Conservation (phyloP, 2,329 filamentous ascomycete species). For the Plectosphaerella plurivora region DNA sequence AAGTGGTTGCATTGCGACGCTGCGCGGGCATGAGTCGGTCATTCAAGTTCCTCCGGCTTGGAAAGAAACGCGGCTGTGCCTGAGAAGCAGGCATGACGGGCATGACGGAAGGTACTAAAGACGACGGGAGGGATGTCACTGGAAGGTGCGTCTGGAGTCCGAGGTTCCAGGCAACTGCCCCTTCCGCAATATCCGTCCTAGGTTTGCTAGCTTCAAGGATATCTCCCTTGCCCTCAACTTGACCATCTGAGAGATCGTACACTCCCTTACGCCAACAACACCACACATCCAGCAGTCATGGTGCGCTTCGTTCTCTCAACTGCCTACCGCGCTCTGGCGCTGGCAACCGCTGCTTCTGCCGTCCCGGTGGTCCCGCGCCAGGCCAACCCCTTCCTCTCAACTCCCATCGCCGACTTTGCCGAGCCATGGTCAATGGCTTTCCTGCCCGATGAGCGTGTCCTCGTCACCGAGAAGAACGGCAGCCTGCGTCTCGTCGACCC, state of each 20-base stretch:
- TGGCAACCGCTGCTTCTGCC: constrained; percentile 20
- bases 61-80: background rate
- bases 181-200: no score
- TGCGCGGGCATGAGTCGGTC: background rate
- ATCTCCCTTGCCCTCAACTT: background rate
- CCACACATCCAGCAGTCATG: constrained; percentile 10
- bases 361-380: constrained; percentile 16
- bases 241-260: background rate
- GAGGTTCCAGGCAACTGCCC: no score
- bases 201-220: no score
- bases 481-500: constrained; percentile 23
- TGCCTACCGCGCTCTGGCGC: constrained; percentile 20
- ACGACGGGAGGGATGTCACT: background rate
- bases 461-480: constrained; percentile 26
- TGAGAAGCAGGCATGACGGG: background rate
- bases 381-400: constrained; percentile 21
- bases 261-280: background rate
- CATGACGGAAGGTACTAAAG: background rate
- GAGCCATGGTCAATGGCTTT: constrained; percentile 26
- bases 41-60: constrained; percentile 1
- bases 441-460: constrained; percentile 23
- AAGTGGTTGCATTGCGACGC: background rate
- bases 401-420: constrained; percentile 10
- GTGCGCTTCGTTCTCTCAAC: constrained; percentile 22
- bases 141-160: background rate